Evolutionary conservation across 139 green algal species (phyloP), one percentile per base, ranked within the genome.

Genomic region (Picochlorum sp.): DNA sequence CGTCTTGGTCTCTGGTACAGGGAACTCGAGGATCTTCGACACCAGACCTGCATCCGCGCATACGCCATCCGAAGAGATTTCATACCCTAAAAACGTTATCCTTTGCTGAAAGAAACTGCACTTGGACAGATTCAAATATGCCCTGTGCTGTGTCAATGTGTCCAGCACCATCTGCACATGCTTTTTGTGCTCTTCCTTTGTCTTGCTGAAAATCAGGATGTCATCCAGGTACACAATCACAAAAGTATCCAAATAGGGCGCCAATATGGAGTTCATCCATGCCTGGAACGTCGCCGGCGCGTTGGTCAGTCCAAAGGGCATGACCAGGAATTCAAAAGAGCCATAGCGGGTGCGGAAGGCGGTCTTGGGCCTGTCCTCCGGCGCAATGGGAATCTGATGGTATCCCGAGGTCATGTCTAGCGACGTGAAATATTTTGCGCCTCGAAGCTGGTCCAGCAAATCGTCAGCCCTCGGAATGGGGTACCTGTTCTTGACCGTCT

Each of bases 171-270:
- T 14, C 4, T 52, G 21, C 0, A 88, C 20, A 57, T 88, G 80
- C 4, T 72, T 0, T 3, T 62, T 1, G 49, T 88, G 80, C 24
- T 26, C 24, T 3, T 84, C 71, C 14, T 76, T 72, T 4, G 26
- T 5, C 2, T 51, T 72, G 6, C 21, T 71, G 45, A 72, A 86
- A 0, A 88, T 57, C 0, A 84, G 34, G 18, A 88, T 79, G 55
- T 92, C 85, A 72, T 88, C 80, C 3, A 89, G 45, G 60, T 88
- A 91, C 6, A 83, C 63, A 26, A 1, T 81, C 23, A 10, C 80
- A 57, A 51, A 75, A 86, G 24, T 81, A 18, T 11, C 78, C 65
- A 38, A 38, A 38, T 38, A 38, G 4, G 32, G 32, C 32, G 32
- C 32, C 32, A 38, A 38, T 38, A 24, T 68, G 45, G 15, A 52